Percentiles rank a stretch among this genome's conserved stretches.
These are phyloP conservation scores for Sarcomyxa edulis DNA, from an alignment of 768 basidiomycete species.

Conservation along the genomic window DNA sequence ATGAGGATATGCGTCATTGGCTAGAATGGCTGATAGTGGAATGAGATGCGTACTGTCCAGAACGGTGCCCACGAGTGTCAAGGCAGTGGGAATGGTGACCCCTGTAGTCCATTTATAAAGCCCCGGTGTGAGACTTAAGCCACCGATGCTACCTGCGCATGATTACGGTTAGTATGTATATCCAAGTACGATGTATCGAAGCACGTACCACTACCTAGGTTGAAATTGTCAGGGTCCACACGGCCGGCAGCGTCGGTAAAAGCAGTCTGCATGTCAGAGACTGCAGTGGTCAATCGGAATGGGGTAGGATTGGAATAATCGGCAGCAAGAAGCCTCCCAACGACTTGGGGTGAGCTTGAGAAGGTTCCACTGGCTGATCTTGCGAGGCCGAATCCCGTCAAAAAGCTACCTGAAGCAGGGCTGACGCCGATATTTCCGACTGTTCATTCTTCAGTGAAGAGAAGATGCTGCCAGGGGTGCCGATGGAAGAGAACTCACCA, in stretches of 20 bases:
- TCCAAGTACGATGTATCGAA: too few species aligned
- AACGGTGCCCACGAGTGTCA: conserved; percentile 8
- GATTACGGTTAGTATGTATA: too few species aligned
- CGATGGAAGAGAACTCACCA: neutral
- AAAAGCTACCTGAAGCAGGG: conserved; percentile 11
- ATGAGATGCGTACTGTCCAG: conserved; percentile 9
- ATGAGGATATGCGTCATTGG: neutral
- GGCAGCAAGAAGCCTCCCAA: conserved; percentile 15
- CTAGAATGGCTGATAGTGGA: neutral
- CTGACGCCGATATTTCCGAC: conserved; percentile 16
- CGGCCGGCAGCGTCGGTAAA: conserved; percentile 12
- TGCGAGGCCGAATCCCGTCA: conserved; percentile 18
- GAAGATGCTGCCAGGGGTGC: neutral
- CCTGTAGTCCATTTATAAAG: conserved; percentile 14
- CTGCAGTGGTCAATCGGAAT: conserved; percentile 12
- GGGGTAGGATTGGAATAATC: conserved; percentile 16
- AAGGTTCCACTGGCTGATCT: conserved; percentile 11
- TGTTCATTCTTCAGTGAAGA: conserved; percentile 5
- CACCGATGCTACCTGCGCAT: conserved; percentile 16
- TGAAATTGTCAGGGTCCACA: too few species aligned
- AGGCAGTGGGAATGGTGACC: conserved; percentile 10
- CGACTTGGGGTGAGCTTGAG: conserved; percentile 16
- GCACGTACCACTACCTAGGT: too few species aligned
- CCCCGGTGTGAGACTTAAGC: conserved; percentile 13
- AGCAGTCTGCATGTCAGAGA: conserved; percentile 17